Base-by-base conservation (phyloP, 2,329 filamentous ascomycete genomes). In the Aureobasidium namibiae region DNA sequence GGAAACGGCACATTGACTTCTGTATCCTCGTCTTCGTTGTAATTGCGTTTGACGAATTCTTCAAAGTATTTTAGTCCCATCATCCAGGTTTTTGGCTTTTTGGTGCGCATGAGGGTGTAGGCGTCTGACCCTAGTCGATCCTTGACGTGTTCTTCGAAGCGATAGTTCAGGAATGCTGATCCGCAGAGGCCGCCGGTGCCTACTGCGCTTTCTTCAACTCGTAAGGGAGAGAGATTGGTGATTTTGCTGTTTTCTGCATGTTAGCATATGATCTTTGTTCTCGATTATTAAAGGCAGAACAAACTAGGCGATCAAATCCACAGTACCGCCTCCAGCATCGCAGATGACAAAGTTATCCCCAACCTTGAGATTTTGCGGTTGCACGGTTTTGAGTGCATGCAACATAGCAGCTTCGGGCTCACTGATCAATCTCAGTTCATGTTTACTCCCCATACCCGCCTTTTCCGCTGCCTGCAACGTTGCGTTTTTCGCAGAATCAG, bases 31-130 rank as follows among this genome's bases (percentile, higher is more conserved):
- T 83, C 67, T 90, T 88, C 48, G 90, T 89, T 87, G 69, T 92
- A 92, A 67, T 90, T 92, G 16, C 89, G 81, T 73, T 92, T 92
- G 16, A 92, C 88, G 68, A 90, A 91, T 68, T 92, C 89, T 67
- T 92, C 89, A 71, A 90, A 92, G 68, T 90, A 92, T 59, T 84
- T 82, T 53, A 92, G 76, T 1, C 86, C 89, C 76, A 79, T 80
- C 61, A 76, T 88, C 87, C 88, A 92, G 1, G 87, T 89, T 73
- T 89, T 91, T 2, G 82, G 82, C 72, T 90, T 90, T 73, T 89
- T 89, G 57, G 82, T 72, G 69, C 89, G 89, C 87, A 92, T 90
- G 73, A 85, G 83, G 31, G 85, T 82, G 68, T 90, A 91, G 26
- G 58, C 45, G 10, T 41, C 48, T 9, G 10, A 13, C 87, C 85